Conservation (phyloP, 2,329 filamentous ascomycete genomes). For the Aspergillus sp. region DNA sequence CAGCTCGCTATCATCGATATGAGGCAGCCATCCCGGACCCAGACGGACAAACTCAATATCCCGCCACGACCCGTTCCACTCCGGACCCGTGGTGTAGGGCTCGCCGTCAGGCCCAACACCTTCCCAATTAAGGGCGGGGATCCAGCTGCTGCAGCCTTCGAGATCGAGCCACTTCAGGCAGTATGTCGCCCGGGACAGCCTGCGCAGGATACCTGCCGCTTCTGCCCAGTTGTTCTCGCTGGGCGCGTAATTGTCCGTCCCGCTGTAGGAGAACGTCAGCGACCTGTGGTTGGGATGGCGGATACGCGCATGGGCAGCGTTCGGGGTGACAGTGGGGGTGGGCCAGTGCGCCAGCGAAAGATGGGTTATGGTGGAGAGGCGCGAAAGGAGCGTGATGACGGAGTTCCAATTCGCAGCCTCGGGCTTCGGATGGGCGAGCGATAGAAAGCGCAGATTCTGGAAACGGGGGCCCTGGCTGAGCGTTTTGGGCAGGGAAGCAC, state of each 20-base stretch:
- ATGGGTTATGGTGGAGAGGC: slow-evolving; percentile 58
- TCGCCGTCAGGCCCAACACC: slow-evolving; percentile 28
- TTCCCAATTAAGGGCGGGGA: slow-evolving; percentile 51
- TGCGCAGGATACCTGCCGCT: slow-evolving; percentile 55
- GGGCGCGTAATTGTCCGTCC: slow-evolving; percentile 53
- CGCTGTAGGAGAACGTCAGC: slow-evolving; percentile 48
- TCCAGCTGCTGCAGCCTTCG: slow-evolving; percentile 59
- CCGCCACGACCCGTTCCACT: slow-evolving; percentile 49
- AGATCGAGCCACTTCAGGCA: slow-evolving; percentile 63
- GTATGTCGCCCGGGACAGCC: slow-evolving; percentile 55
- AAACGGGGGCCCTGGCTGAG: slow-evolving; percentile 41
- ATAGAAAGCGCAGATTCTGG: slow-evolving; percentile 56
- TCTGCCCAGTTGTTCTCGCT: slow-evolving; percentile 57
- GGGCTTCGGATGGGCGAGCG: slow-evolving; percentile 52
- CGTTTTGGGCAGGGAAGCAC: slow-evolving; percentile 18
- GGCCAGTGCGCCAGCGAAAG: slow-evolving; percentile 65
- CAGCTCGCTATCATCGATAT: slow-evolving; percentile 15
- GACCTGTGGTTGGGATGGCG: slow-evolving; percentile 38
- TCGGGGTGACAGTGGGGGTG: slow-evolving; percentile 56
- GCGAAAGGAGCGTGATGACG: slow-evolving; percentile 53
- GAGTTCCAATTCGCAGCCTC: slow-evolving; percentile 53
- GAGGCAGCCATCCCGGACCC: slow-evolving; percentile 41
- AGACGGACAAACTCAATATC: slow-evolving; percentile 44
- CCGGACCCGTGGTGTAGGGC: slow-evolving; percentile 33
- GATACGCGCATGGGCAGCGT: slow-evolving; percentile 48